Conservation (phyloP, 1,284 basidiomycete species). For the Ceraceosorus bombacis region DNA sequence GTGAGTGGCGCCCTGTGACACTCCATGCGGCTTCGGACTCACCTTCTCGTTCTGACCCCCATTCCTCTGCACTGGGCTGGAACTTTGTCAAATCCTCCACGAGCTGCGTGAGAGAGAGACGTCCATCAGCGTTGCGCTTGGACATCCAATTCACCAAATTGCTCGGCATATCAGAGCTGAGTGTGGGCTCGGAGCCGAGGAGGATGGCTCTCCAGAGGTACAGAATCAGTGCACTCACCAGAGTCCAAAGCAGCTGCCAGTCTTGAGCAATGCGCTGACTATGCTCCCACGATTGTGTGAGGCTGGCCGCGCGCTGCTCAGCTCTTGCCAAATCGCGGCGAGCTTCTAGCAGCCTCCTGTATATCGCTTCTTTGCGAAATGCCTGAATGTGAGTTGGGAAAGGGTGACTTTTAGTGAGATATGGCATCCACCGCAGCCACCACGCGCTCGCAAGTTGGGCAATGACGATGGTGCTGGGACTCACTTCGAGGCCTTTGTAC, state of each 20-base stretch:
- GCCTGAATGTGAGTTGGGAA: conserved; percentile 16
- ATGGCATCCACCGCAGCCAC: not conserved
- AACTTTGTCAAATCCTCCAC: conserved; percentile 16
- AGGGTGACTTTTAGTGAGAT: conserved; percentile 6
- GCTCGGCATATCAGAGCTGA: not conserved
- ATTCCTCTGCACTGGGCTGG: conserved; percentile 7
- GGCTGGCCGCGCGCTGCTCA: conserved; percentile 20
- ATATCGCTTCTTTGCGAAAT: conserved; percentile 44
- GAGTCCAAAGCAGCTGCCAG: conserved; percentile 16
- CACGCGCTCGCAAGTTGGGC: not conserved
- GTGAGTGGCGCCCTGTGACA: no score
- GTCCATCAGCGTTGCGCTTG: not conserved
- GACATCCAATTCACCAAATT: no score
- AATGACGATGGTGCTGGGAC: conserved; percentile 16
- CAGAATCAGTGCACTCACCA: conserved; percentile 15
- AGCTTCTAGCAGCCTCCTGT: conserved; percentile 35
- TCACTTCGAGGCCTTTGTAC: conserved; percentile 25
- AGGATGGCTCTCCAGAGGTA: not conserved
- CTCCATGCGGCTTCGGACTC: not conserved
- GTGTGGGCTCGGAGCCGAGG: not conserved
- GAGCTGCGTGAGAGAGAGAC: conserved; percentile 10
- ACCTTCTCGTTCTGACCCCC: conserved; percentile 9
- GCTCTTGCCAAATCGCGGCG: conserved; percentile 22
- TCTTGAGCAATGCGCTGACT: conserved; percentile 17
- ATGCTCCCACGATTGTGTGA: conserved; percentile 34